Percentiles rank a stretch among this genome's conserved stretches.
These are phyloP conservation scores for Breviolum minutum DNA, from an alignment of 73 alveolate species.

Conservation along the genomic window DNA sequence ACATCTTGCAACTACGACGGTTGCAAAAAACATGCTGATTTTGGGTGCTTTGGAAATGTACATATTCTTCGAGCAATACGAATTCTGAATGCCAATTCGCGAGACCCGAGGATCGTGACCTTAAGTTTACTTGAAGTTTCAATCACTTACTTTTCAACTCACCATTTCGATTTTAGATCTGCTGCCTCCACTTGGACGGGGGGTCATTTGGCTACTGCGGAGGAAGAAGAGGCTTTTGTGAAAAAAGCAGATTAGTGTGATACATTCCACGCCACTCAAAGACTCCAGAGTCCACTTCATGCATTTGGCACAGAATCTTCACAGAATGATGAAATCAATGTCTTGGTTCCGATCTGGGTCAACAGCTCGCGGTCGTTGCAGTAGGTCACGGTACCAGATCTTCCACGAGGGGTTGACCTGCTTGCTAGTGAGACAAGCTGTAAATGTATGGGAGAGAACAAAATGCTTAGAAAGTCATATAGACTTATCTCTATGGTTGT, in stretches of 20 bases:
- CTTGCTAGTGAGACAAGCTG: background rate
- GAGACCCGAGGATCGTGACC: background rate
- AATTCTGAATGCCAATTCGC: conserved; percentile 34
- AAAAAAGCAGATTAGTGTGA: no score
- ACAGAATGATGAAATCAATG: background rate
- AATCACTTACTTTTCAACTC: background rate
- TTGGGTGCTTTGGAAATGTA: conserved; percentile 21
- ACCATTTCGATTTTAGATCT: no score
- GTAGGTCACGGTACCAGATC: conserved; percentile 33
- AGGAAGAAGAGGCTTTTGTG: no score
- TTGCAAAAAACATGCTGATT: background rate
- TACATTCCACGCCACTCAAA: no score
- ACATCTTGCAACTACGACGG: background rate
- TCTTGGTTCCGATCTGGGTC: conserved; percentile 11
- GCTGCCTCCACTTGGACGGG: no score
- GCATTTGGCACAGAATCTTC: no score
- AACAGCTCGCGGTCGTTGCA: conserved; percentile 47
- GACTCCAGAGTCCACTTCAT: no score
- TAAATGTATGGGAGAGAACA: no score
- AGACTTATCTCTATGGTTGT: no score
- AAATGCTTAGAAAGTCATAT: no score
- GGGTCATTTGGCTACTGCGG: no score
- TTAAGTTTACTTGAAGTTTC: background rate
- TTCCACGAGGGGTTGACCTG: background rate
- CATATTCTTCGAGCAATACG: background rate